These are phyloP conservation scores for Musa troglodytarum DNA, from an alignment of 176 grass and related monocot genomes.

Conservation along the genomic window DNA sequence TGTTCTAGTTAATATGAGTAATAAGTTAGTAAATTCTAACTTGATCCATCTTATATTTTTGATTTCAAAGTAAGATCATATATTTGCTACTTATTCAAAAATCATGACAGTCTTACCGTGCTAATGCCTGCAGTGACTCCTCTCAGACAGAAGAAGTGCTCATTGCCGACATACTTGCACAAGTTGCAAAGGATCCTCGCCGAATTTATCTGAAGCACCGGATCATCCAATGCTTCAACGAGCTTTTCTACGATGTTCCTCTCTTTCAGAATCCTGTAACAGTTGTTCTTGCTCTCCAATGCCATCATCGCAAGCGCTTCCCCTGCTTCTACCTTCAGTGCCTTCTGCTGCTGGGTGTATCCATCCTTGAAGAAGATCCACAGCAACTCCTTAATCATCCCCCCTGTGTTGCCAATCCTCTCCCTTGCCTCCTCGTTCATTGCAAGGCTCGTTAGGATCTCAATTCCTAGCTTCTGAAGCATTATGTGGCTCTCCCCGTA, in stretches of 20 bases:
- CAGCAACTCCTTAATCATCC: slow-evolving; percentile 21
- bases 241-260: slow-evolving; percentile 7
- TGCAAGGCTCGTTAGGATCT: slow-evolving; percentile 28
- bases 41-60: not conserved
- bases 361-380: slow-evolving; percentile 22
- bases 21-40: not conserved
- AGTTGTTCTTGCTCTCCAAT: slow-evolving; percentile 29
- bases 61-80: not conserved
- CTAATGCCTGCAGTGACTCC: slow-evolving; percentile 6
- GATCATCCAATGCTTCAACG: slow-evolving; percentile 7
- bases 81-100: not conserved
- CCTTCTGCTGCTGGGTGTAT: not conserved
- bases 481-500: slow-evolving; percentile 13
- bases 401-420: slow-evolving; percentile 27
- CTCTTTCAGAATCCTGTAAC: slow-evolving; percentile 18
- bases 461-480: slow-evolving; percentile 29
- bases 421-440: slow-evolving; percentile 32
- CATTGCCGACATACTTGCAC: slow-evolving; percentile 18
- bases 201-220: slow-evolving; percentile 1
- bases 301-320: slow-evolving; percentile 34
- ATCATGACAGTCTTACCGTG: slow-evolving; percentile 15
- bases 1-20: too few species aligned
- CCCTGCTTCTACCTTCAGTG: slow-evolving; percentile 29
- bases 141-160: not conserved
- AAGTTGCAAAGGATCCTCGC: slow-evolving; percentile 28